Evolutionary conservation across 352 stramenopile species (phyloP).

Genomic region (Pythium phragmitis): DNA sequence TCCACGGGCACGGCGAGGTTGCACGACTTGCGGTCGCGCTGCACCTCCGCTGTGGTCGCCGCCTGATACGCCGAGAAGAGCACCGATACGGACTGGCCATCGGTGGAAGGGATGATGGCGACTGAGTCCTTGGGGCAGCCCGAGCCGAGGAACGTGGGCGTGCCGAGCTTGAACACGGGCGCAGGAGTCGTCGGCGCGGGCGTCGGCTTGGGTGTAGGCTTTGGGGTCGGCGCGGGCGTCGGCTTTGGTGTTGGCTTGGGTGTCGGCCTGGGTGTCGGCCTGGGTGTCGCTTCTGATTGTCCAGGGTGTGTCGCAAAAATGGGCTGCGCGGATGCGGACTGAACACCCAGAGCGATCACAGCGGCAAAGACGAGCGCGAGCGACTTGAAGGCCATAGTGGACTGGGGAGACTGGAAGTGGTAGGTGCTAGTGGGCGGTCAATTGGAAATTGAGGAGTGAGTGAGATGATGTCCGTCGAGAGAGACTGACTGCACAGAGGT

Average conservation of each 20-base stretch:
- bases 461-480: not conserved
- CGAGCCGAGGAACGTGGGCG: slow-evolving; percentile 32
- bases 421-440: too few species aligned
- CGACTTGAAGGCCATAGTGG: slow-evolving; percentile 12
- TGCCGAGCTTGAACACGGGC: slow-evolving; percentile 24
- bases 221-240: too few species aligned
- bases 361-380: not conserved
- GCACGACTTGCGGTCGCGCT: slow-evolving; percentile 39
- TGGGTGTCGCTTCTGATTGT: not conserved
- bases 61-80: slow-evolving; percentile 36
- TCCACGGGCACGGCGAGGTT: slow-evolving; percentile 44
- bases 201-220: too few species aligned
- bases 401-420: not conserved
- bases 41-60: slow-evolving; percentile 28
- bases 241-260: not conserved
- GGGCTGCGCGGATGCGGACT: not conserved
- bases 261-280: not conserved
- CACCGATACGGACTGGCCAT: slow-evolving; percentile 36
- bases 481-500: too few species aligned
- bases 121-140: slow-evolving; percentile 36
- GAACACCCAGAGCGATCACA: not conserved
- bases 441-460: slow-evolving; percentile 7
- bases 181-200: too few species aligned
- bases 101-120: slow-evolving; percentile 25
- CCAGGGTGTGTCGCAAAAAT: not conserved